phyloP scores from a whole-genome alignment of 345 rosid genomes.

The Salix exigua region DNA sequence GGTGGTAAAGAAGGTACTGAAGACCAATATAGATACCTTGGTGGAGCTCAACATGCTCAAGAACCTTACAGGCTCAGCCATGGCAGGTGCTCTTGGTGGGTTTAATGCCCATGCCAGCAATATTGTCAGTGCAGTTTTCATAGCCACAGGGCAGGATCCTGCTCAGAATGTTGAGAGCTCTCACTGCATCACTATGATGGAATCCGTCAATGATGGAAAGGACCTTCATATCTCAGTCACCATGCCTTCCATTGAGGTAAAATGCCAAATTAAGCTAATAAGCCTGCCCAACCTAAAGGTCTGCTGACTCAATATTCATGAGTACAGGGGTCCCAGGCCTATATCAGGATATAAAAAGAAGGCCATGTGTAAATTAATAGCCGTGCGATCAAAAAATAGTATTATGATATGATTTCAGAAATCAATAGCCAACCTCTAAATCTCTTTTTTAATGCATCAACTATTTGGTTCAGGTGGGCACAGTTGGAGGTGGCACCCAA shows the following conservation, averaged over 20 bases:
- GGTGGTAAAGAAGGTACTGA: slow-evolving; percentile 66
- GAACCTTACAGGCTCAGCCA: slow-evolving; percentile 76
- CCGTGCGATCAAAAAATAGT: not conserved
- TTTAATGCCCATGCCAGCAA: slow-evolving; percentile 89
- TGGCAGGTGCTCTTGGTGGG: slow-evolving; percentile 87
- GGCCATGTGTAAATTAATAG: not conserved
- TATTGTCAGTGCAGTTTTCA: slow-evolving; percentile 71
- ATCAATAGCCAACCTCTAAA: not conserved
- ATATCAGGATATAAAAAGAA: no score
- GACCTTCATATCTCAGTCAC: slow-evolving; percentile 80
- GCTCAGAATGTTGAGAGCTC: slow-evolving; percentile 89
- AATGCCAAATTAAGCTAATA: not conserved
- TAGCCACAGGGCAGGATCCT: slow-evolving; percentile 93
- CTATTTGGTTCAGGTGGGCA: slow-evolving; percentile 53
- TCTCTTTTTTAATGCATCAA: not conserved
- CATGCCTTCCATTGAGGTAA: slow-evolving; percentile 84
- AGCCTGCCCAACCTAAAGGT: not conserved
- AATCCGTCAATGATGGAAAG: slow-evolving; percentile 65
- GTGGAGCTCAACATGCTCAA: slow-evolving; percentile 84
- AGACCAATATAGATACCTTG: slow-evolving; percentile 64
- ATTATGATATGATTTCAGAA: not conserved
- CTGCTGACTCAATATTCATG: no score
- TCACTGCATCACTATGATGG: slow-evolving; percentile 93
- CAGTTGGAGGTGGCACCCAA: slow-evolving; percentile 90
- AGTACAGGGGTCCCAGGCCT: no score